Evolutionary conservation across 305 asterid genomes (phyloP).

Genomic region (Euphrasia arctica): DNA sequence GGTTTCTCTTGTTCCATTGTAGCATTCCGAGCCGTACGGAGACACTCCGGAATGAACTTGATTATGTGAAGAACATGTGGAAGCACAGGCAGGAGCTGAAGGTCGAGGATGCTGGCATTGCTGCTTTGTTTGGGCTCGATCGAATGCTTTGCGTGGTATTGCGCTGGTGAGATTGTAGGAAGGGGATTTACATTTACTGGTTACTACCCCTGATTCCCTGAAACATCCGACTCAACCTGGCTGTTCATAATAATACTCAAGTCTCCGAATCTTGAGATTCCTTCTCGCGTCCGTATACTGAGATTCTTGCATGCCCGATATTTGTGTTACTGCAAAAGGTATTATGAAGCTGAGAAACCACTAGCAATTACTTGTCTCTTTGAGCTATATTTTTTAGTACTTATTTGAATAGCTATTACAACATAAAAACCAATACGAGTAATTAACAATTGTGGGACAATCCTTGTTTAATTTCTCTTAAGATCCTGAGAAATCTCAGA

Average conservation of each 20-base stretch:
- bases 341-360: constrained; percentile 45
- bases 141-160: constrained; percentile 79
- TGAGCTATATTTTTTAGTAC: constrained; percentile 10
- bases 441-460: too few relatives aligned
- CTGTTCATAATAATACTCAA: constrained; percentile 6
- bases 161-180: constrained; percentile 90
- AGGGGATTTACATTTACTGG: constrained; percentile 85
- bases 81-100: constrained; percentile 60
- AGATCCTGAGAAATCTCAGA: too few relatives aligned
- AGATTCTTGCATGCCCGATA: neutral
- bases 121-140: constrained; percentile 74
- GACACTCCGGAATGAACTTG: constrained; percentile 75
- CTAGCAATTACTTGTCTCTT: neutral
- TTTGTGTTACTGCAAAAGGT: constrained; percentile 26
- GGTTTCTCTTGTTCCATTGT: constrained; percentile 17
- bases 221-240: constrained; percentile 9
- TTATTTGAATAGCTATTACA: neutral
- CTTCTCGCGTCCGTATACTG: neutral
- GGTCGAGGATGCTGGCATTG: constrained; percentile 80
- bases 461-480: too few relatives aligned
- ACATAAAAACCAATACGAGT: too few relatives aligned
- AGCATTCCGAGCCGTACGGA: constrained; percentile 77
- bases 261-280: constrained; percentile 19
- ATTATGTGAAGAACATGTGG: constrained; percentile 64
- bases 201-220: constrained; percentile 51